Evolutionary conservation across 2,329 filamentous ascomycete genomes (phyloP), one percentile per base, ranked within the genome.

Genomic region (Penicillium nordicum): DNA sequence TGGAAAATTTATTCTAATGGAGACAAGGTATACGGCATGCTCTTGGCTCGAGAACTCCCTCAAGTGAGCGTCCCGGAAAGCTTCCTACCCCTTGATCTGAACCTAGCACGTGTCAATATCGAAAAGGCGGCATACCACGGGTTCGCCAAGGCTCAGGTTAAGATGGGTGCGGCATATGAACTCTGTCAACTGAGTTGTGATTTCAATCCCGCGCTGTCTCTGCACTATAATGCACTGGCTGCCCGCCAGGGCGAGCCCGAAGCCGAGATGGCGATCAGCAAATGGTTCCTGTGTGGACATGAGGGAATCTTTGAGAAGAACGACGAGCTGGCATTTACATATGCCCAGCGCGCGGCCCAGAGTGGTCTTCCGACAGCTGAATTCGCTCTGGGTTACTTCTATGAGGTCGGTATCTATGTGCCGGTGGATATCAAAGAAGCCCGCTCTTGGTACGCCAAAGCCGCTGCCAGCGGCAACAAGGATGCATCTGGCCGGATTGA

Each of bases 221-320:
- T 99, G 52, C 94, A 99, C 72, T 99, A 99, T 78, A 97, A 97
- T 69, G 90, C 91, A 37, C 82, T 99, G 32, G 93, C 94, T 23
- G 89, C 94, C 12, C 87, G 89, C 62, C 94, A 97, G 76, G 93
- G 92, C 18, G 92, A 97, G 67, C 82, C 92, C 0, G 94, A 99
- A 72, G 94, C 93, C 0, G 92, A 96, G 58, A 89, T 99, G 76
- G 92, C 93, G 29, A 92, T 99, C 59, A 97, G 93, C 75, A 94
- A 96, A 74, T 99, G 94, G 94, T 99, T 97, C 71, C 81, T 99
- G 29, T 97, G 96, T 68, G 94, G 94, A 3, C 92, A 94, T 63
- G 93, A 97, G 64, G 88, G 88, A 23, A 82, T 95, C 7, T 97
- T 99, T 69, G 84, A 90, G 58, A 97, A 97, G 81, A 97, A 97